Percentiles rank a stretch among this genome's conserved stretches.
These are phyloP conservation scores for Bondarzewia mesenterica DNA, from an alignment of 1,284 basidiomycete genomes.

Conservation along the genomic window DNA sequence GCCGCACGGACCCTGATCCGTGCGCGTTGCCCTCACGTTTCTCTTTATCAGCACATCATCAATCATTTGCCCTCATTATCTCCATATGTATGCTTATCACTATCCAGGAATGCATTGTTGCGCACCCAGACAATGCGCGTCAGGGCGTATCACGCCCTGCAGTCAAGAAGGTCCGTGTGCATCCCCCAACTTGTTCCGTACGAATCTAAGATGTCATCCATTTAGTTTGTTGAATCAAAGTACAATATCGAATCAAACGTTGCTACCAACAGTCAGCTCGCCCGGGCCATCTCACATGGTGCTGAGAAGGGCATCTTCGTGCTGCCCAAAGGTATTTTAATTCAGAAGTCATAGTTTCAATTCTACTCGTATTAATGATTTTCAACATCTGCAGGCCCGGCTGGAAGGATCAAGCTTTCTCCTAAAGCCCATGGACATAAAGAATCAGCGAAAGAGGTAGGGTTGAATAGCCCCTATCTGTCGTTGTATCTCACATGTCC, in stretches of 20 bases:
- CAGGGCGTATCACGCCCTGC: constrained; percentile 67
- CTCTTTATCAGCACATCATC: constrained; percentile 1
- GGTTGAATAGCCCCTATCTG: too few species aligned
- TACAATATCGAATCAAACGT: constrained; percentile 54
- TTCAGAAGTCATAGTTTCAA: background rate
- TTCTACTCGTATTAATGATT: constrained; percentile 4
- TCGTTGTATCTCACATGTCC: constrained; percentile 4
- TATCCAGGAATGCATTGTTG: constrained; percentile 58
- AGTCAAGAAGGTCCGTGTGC: constrained; percentile 70
- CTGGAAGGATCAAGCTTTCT: constrained; percentile 66
- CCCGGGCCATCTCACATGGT: constrained; percentile 64
- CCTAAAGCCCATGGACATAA: constrained; percentile 34
- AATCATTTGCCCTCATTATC: background rate
- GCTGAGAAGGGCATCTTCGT: constrained; percentile 54
- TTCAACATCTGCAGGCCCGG: constrained; percentile 34
- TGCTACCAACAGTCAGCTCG: constrained; percentile 65
- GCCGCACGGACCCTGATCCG: constrained; percentile 20
- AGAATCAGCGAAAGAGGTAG: constrained; percentile 63
- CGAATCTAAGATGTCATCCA: background rate
- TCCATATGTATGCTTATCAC: constrained; percentile 10
- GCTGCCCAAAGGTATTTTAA: constrained; percentile 70
- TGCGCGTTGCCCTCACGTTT: constrained; percentile 9
- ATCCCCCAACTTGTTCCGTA: background rate
- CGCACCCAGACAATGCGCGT: constrained; percentile 57
- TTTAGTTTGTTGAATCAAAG: constrained; percentile 65